Evolutionary conservation across 176 grass and related monocot genomes (phyloP).

Genomic region (Chloris gayana): DNA sequence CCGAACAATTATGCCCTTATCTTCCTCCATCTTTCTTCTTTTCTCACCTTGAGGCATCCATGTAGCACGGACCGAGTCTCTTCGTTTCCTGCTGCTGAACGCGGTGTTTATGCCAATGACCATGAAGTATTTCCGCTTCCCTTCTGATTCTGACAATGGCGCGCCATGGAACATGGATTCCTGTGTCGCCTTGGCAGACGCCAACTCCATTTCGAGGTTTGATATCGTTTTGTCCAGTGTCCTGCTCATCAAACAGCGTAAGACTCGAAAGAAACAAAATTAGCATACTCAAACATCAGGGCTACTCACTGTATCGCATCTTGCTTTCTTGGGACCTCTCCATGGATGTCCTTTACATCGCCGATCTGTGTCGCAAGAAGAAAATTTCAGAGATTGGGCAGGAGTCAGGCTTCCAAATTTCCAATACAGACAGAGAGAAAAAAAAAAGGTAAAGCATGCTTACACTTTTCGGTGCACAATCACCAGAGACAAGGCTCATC

Average conservation of each 20-base stretch:
- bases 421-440: no score
- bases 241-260: slow-evolving; percentile 37
- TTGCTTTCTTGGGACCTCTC: slow-evolving; percentile 58
- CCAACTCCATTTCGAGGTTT: slow-evolving; percentile 80
- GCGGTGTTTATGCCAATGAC: slow-evolving; percentile 94
- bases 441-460: slow-evolving; percentile 1
- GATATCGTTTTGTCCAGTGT: slow-evolving; percentile 91
- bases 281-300: background rate
- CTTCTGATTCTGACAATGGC: slow-evolving; percentile 40
- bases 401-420: background rate
- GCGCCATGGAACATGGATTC: slow-evolving; percentile 60
- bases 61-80: slow-evolving; percentile 87
- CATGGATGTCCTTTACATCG: slow-evolving; percentile 41
- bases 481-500: slow-evolving; percentile 55
- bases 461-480: slow-evolving; percentile 68
- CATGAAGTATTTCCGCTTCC: slow-evolving; percentile 71
- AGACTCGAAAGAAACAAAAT: slow-evolving; percentile 9
- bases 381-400: background rate
- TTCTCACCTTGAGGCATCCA: slow-evolving; percentile 97
- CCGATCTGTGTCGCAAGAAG: slow-evolving; percentile 8
- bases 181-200: slow-evolving; percentile 67
- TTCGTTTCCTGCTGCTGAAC: slow-evolving; percentile 84
- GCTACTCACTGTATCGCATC: slow-evolving; percentile 77
- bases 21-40: slow-evolving; percentile 81
- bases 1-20: slow-evolving; percentile 85